These are phyloP conservation scores for Haematococcus lacustris DNA, from an alignment of 139 green algal genomes.

Conservation along the genomic window DNA sequence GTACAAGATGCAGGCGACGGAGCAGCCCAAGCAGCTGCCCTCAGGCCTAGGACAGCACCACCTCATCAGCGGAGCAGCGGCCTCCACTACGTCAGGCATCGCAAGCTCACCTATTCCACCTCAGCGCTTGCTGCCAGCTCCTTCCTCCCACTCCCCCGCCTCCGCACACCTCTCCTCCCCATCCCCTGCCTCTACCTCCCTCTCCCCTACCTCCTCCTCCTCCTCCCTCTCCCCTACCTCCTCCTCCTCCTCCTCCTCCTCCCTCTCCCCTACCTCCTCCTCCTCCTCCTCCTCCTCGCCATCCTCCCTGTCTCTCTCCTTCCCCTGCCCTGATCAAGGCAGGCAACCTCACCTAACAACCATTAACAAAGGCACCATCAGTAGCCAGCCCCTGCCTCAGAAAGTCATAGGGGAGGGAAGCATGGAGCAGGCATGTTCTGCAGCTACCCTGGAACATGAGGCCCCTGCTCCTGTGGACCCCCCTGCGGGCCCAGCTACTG, in stretches of 20 bases:
- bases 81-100: not conserved
- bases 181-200: not conserved
- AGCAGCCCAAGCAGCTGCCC: too few species aligned
- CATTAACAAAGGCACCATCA: not conserved
- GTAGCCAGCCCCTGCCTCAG: not conserved
- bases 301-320: not conserved
- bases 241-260: constrained; percentile 9
- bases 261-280: not conserved
- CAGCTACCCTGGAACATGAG: not conserved
- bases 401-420: not conserved
- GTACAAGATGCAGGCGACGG: too few species aligned
- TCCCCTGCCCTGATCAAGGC: not conserved
- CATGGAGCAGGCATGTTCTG: not conserved
- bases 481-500: not conserved
- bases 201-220: not conserved
- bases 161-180: not conserved
- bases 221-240: not conserved
- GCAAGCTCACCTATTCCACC: not conserved
- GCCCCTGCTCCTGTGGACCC: not conserved
- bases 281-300: constrained; percentile 2
- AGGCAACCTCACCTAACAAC: not conserved
- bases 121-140: not conserved
- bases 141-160: not conserved
- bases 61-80: not conserved
- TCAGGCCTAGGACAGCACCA: not conserved